Evolutionary conservation across 1,139 yeast species (phyloP), one percentile per base, ranked within the genome.

Genomic region (Candida neerlandica): DNA sequence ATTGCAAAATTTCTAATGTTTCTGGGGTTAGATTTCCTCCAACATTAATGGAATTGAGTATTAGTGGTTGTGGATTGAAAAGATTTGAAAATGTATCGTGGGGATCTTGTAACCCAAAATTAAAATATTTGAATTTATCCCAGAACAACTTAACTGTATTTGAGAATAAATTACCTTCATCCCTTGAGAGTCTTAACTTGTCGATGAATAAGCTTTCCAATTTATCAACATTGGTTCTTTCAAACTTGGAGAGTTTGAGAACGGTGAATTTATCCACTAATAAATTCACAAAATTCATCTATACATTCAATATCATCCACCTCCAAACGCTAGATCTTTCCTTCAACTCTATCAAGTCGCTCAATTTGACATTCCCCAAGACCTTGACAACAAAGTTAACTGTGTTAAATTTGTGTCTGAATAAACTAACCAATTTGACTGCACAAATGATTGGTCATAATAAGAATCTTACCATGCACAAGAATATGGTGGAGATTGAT

Each of bases 401-500:
- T 19, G 49, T 56, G 11, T 14, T 64, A 16, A 61, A 58, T 44
- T 49, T 64, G 23, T 54, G 63, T 26, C 55, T 52, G 42, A 65
- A 64, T 49, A 53, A 53, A 41, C 44, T 63, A 11, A 45, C 43
- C 5, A 41, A 40, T 2, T 49, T 64, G 6, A 43, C 46, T 6
- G 47, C 56, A 4, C 34, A 46, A 21, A 52, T 51, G 52, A 46
- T 64, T 6, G 66, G 67, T 2, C 57, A 55, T 33, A 41, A 45
- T 41, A 44, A 40, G 10, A 41, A 46, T 6, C 54, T 55, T 2
- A 47, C 55, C 1, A 30, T 38, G 15, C 67, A 62, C 43, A 44
- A 47, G n/a, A 50, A 54, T 5, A 51, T 65, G 18, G 33, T 54
- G 12, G 69, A 65, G 47, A 40, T 65, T 5, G 70, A 65, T 46